Conservation (phyloP, 768 basidiomycete genomes). For the Russula lepida region DNA sequence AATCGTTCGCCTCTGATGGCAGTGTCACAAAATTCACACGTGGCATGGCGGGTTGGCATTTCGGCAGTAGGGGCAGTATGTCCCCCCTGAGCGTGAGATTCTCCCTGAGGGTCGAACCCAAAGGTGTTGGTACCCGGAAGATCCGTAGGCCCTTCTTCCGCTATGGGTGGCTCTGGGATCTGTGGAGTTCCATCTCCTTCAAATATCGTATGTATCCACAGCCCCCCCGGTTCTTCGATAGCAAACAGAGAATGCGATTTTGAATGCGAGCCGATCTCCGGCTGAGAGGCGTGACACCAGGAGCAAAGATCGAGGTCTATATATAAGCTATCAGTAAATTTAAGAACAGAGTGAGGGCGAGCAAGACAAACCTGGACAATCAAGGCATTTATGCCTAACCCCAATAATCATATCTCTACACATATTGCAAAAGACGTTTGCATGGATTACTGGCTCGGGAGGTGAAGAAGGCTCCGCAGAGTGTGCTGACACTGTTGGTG, state of each 20-base stretch:
- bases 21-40: conserved; percentile 72
- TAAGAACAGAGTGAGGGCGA: background rate
- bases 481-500: background rate
- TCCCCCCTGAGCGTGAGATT: background rate
- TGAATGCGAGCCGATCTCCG: conserved; percentile 26
- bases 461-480: background rate
- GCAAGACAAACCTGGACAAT: conserved; percentile 49
- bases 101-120: background rate
- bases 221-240: conserved; percentile 54
- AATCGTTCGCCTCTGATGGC: conserved; percentile 62
- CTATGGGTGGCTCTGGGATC: background rate
- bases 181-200: conserved; percentile 31
- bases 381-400: conserved; percentile 70
- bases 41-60: conserved; percentile 49
- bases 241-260: conserved; percentile 57
- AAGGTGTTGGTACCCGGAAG: background rate
- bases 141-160: background rate
- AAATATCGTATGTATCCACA: conserved; percentile 56
- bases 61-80: background rate
- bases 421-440: conserved; percentile 53
- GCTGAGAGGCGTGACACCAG: conserved; percentile 35
- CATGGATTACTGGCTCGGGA: conserved; percentile 34
- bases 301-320: conserved; percentile 70
- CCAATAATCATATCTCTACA: conserved; percentile 55
- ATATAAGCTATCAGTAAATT: background rate